phyloP scores from a whole-genome alignment of 495 filamentous ascomycete genomes.

The Tuber magnatum region DNA sequence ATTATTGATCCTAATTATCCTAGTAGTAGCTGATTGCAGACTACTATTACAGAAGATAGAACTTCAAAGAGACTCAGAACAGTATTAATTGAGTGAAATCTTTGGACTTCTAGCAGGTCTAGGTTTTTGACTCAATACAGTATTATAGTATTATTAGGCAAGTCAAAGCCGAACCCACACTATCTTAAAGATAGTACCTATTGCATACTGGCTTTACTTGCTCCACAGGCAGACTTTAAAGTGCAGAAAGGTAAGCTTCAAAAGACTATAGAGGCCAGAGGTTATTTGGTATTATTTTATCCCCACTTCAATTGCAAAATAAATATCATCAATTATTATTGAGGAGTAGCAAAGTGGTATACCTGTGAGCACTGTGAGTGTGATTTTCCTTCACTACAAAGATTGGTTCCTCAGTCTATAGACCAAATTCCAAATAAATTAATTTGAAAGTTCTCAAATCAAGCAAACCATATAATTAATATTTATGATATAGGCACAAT shows the following conservation, averaged over 20 bases:
- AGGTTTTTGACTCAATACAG: background rate
- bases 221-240: slow-evolving; percentile 1
- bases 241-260: slow-evolving; percentile 4
- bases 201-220: background rate
- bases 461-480: background rate
- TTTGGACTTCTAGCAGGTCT: too few relatives aligned
- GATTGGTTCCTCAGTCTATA: background rate
- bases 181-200: background rate
- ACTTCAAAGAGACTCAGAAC: too few relatives aligned
- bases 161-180: too few relatives aligned
- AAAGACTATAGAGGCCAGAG: background rate
- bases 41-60: background rate
- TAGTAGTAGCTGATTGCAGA: background rate
- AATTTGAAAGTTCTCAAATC: background rate
- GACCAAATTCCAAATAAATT: background rate
- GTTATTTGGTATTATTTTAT: background rate
- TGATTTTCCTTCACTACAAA: background rate
- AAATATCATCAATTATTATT: too few relatives aligned
- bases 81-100: background rate
- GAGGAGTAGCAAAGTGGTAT: too few relatives aligned
- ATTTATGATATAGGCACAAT: background rate
- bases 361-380: background rate
- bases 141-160: background rate
- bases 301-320: too few relatives aligned
- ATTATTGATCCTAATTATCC: too few relatives aligned